Evolutionary conservation across 1,139 yeast genomes (phyloP).

Genomic region (Magnusiomyces ingens): DNA sequence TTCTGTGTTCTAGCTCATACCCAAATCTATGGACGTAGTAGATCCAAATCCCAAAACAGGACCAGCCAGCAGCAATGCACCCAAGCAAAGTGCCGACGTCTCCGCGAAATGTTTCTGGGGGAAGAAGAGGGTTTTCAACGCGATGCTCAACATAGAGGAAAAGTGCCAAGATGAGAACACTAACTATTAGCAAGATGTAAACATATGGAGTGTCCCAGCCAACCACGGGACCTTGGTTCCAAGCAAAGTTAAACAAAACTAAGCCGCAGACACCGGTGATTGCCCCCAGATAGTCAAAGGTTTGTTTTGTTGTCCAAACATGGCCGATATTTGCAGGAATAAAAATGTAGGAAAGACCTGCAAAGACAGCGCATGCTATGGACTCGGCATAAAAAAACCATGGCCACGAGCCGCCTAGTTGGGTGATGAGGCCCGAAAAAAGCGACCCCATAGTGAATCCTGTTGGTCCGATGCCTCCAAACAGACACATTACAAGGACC

Average conservation of each 20-base stretch:
- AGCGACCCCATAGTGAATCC: conserved; percentile 50
- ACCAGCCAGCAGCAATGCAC: conserved; percentile 53
- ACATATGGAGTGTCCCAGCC: conserved; percentile 51
- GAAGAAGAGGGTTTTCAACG: conserved; percentile 43
- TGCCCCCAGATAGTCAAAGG: conserved; percentile 45
- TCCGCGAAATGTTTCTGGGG: conserved; percentile 38
- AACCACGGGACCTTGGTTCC: conserved; percentile 57
- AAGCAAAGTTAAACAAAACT: conserved; percentile 47
- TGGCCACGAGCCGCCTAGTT: conserved; percentile 44
- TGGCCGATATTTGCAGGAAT: conserved; percentile 37
- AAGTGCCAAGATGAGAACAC: conserved; percentile 35
- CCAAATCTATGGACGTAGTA: conserved; percentile 41
- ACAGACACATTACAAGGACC: conserved; percentile 41
- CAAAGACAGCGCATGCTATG: conserved; percentile 34
- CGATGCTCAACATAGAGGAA: conserved; percentile 37
- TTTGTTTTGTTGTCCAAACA: conserved; percentile 24
- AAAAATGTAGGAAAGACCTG: conserved; percentile 33
- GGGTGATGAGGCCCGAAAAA: conserved; percentile 42
- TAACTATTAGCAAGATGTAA: conserved; percentile 45
- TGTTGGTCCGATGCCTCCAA: conserved; percentile 55
- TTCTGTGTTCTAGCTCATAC: conserved; percentile 30
- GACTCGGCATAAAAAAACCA: conserved; percentile 49
- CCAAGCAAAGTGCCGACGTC: conserved; percentile 43
- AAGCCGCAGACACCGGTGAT: conserved; percentile 44
- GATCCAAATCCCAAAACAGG: conserved; percentile 55